These are phyloP conservation scores for Fragaria vesca DNA, from an alignment of 306 rosid genomes.

Conservation along the genomic window DNA sequence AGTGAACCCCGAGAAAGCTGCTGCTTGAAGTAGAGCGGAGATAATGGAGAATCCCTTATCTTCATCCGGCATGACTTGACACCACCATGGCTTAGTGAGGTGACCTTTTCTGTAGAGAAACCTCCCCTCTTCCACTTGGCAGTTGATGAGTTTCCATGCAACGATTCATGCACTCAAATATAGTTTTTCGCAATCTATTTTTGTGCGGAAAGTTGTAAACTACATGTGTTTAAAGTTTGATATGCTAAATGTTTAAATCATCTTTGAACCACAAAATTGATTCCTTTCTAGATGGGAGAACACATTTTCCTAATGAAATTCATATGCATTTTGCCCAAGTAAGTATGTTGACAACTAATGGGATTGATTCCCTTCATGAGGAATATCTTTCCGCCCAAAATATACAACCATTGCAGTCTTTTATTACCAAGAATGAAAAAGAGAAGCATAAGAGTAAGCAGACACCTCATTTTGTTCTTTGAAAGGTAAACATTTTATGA, in stretches of 20 bases:
- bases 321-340: not conserved
- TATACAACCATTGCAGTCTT: not conserved
- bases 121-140: not conserved
- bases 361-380: not conserved
- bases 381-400: conserved; percentile 8
- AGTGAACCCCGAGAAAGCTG: not conserved
- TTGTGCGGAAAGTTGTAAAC: not conserved
- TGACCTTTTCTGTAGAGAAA: not conserved
- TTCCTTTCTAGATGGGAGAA: not conserved
- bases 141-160: not conserved
- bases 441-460: conserved; percentile 2
- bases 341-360: not conserved
- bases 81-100: not conserved
- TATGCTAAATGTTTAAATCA: not conserved
- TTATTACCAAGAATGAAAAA: not conserved
- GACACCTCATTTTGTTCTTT: not conserved
- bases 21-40: not conserved
- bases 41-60: not conserved
- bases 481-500: not conserved
- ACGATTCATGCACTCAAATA: not conserved
- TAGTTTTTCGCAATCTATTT: not conserved
- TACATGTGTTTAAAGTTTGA: not conserved
- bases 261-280: not conserved
- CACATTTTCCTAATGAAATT: not conserved
- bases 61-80: not conserved